A percentile compares a stretch with the other conserved stretches of the same genome.
Evolutionary conservation across 352 stramenopile genomes (phyloP).

Genomic region (Saprolegnia parasitica): DNA sequence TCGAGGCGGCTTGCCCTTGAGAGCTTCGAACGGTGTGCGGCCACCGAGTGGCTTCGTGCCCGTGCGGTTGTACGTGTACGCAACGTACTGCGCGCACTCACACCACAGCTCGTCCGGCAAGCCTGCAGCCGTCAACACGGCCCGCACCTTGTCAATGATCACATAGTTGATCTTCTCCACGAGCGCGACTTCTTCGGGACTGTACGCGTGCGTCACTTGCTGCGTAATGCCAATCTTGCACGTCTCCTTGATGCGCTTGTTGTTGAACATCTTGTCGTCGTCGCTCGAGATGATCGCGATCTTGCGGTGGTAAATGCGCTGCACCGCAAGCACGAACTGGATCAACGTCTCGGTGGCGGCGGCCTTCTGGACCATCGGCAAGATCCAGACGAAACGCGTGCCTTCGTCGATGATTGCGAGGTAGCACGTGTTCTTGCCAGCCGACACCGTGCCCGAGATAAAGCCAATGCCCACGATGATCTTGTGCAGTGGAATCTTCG

Average conservation of each 20-base stretch:
- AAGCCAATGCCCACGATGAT: background rate
- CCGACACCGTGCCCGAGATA: background rate
- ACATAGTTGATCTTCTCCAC: slow-evolving; percentile 9
- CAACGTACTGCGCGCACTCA: slow-evolving; percentile 5
- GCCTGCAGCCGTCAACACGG: background rate
- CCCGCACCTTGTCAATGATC: slow-evolving; percentile 16
- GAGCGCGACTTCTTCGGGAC: slow-evolving; percentile 3
- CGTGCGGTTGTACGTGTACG: slow-evolving; percentile 17
- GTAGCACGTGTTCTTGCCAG: background rate
- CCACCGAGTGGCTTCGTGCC: slow-evolving; percentile 1
- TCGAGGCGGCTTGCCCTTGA: slow-evolving; percentile 5
- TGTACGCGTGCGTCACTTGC: slow-evolving; percentile 1
- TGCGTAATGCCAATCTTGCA: background rate
- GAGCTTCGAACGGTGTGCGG: slow-evolving; percentile 9
- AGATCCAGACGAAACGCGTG: background rate
- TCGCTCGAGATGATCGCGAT: background rate
- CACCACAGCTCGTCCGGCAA: background rate
- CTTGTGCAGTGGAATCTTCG: background rate
- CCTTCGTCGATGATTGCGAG: background rate
- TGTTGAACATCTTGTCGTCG: background rate
- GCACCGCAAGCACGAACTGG: background rate
- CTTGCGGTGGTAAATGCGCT: background rate
- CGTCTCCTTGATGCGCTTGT: background rate
- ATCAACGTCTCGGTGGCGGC: background rate
- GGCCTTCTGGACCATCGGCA: background rate